Base-by-base conservation (phyloP, 371 early-diverging fungal species). In the Apophysomyces variabilis region DNA sequence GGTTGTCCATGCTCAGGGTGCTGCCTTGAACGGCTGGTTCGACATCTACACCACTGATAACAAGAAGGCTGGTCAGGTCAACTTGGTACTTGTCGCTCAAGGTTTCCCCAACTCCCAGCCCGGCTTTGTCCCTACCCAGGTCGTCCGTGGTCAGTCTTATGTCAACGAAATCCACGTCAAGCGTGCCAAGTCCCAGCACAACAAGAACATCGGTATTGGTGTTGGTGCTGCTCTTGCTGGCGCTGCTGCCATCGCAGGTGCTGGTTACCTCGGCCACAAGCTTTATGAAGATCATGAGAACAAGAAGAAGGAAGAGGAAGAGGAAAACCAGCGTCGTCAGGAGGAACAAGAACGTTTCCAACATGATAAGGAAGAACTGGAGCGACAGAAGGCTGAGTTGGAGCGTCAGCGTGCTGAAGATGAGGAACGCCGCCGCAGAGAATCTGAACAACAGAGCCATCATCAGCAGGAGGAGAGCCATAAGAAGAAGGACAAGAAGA, bases 201-300 rank as follows among this genome's bases (percentile, higher is more conserved):
- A 76, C 66, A 85, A 84, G 74, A 76, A 72, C 36, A 59, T 64
- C 18, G 84, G 77, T 43, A 46, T 79, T 26, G 80, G 84, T 67
- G 78, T 77, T 8, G 85, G 80, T 50, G 74, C 76, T 38, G 85
- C 78, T 16, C 68, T 79, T 47, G 65, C 78, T 0, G 83, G 78
- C 60, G 84, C 78, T 64, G 76, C 78, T 38, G 58, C 84, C 7
- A 82, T 80, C 44, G 57, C 80, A 7, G 87, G 85, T 62, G 87
- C 83, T 44, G 85, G 83, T 63, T 64, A 82, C 44, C 58, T 85
- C 32, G 85, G 82, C 50, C 76, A 84, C 72, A 85, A 85, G 70
- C 39, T 80, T 14, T 76, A 79, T 21, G 73, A 75, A 37, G 77
- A 85, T 16, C 71, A 78, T 16, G 61, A 74, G 32, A 65, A 71